These are phyloP conservation scores for Pythium diclinum DNA, from an alignment of 352 stramenopile genomes.

Conservation along the genomic window DNA sequence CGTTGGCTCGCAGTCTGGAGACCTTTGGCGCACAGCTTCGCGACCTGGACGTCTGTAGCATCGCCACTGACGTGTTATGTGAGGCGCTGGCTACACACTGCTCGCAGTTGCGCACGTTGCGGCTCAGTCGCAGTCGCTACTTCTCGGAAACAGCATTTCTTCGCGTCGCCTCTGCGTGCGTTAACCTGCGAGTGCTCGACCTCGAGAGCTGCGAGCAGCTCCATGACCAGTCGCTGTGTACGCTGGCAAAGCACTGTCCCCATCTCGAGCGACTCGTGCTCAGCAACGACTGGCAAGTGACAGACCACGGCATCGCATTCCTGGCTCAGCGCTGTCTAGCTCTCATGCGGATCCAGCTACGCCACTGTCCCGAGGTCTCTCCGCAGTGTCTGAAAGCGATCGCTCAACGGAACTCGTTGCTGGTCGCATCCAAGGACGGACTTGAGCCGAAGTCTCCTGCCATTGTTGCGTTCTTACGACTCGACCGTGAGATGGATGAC, in stretches of 20 bases:
- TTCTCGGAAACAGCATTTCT: slow-evolving; percentile 60
- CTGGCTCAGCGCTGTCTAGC: slow-evolving; percentile 27
- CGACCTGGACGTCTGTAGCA: slow-evolving; percentile 56
- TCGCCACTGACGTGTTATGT: slow-evolving; percentile 64
- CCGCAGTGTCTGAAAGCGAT: slow-evolving; percentile 36
- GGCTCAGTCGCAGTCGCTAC: slow-evolving; percentile 72
- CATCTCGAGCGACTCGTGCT: slow-evolving; percentile 53
- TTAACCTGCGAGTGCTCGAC: slow-evolving; percentile 43
- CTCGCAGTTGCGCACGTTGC: slow-evolving; percentile 35
- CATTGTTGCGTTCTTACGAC: slow-evolving; percentile 41
- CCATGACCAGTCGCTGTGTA: slow-evolving; percentile 36
- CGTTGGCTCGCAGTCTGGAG: slow-evolving; percentile 31
- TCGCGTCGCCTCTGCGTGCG: slow-evolving; percentile 34
- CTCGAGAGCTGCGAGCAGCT: slow-evolving; percentile 79
- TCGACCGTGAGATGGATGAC: slow-evolving; percentile 27
- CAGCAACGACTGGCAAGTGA: slow-evolving; percentile 73
- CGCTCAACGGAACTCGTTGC: slow-evolving; percentile 35
- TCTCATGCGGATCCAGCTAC: slow-evolving; percentile 47
- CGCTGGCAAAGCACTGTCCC: slow-evolving; percentile 34
- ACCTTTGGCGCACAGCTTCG: slow-evolving; percentile 28
- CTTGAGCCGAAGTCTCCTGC: slow-evolving; percentile 52
- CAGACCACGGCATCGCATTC: slow-evolving; percentile 39
- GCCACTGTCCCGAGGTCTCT: slow-evolving; percentile 65
- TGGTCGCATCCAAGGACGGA: slow-evolving; percentile 36
- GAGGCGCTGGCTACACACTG: slow-evolving; percentile 37